Evolutionary conservation across 495 filamentous ascomycete genomes (phyloP), one percentile per base, ranked within the genome.

Genomic region (Cairneyella variabilis): DNA sequence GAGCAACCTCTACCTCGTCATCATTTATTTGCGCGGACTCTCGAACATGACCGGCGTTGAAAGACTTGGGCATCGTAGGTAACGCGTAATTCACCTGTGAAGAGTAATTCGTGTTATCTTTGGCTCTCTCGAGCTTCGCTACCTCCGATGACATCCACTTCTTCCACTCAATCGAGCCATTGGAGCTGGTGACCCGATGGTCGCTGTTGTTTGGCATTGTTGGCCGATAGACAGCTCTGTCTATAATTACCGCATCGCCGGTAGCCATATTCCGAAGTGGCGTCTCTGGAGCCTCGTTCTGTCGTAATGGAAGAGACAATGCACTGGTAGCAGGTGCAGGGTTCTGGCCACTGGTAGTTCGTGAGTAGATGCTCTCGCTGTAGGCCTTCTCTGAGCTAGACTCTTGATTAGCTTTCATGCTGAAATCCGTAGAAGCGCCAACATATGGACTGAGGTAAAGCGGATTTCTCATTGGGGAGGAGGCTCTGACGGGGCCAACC

Each of bases 1-100:
- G 27, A 11, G 43, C 32, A 37, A 62, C 20, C 20, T 72, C 62
- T 4, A 64, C 66, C 10, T 69, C 67, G 10, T 85, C 79, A 25
- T 72, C 75, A 23, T 74, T 62, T 40, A 80, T 82, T 41, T 87
- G 82, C 1, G 84, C 76, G 27, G 68, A 51, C 65, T 89, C 85
- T 12, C 83, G 71, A 45, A 83, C 59, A 63, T 88, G 85, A 0
- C 77, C 71, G 18, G 46, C 43, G 1, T 51, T 48, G 37, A 59
- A 59, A 0, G 53, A 63, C 36, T 62, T 65, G 18, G 66, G 61
- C 60, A 69, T 66, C 9, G 70, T 66, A 0, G 68, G 70, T 7
- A 73, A 53, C 6, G 67, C 66, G 27, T 60, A 69, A 32, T 69
- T 61, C 22, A 72, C 62, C 45, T 74, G 64, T 0, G 56, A 44